Conservation (phyloP, 2,329 filamentous ascomycete species). For the Claviceps purpurea region DNA sequence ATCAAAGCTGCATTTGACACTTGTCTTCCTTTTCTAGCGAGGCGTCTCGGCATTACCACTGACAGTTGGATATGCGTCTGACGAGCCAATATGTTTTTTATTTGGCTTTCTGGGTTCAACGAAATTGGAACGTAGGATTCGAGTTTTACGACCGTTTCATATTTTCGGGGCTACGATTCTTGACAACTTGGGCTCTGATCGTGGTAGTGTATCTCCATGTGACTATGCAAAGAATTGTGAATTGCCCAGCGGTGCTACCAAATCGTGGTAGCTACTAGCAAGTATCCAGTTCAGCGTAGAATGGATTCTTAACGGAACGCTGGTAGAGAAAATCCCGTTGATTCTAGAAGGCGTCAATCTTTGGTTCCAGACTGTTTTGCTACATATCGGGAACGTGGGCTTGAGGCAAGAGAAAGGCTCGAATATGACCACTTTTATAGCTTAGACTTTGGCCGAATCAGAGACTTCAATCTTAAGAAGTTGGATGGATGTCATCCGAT, state of each 20-base stretch:
- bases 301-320: conserved; percentile 71
- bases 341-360: conserved; percentile 25
- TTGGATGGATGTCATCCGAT: too few species aligned
- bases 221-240: background rate
- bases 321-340: conserved; percentile 44
- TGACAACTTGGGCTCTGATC: background rate
- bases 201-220: background rate
- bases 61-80: background rate
- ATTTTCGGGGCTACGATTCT: background rate
- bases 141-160: background rate
- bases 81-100: background rate
- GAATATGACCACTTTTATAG: conserved; percentile 17
- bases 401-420: conserved; percentile 28
- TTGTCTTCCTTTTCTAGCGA: conserved; percentile 17
- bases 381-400: conserved; percentile 16
- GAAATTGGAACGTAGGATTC: background rate
- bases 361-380: conserved; percentile 12
- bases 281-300: conserved; percentile 54
- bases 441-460: background rate
- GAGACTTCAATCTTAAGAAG: background rate
- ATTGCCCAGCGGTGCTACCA: conserved; percentile 58
- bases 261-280: conserved; percentile 41
- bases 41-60: conserved; percentile 17
- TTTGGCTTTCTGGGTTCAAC: background rate
- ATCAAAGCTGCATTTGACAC: background rate